These are phyloP conservation scores for Liriodendron chinense DNA, from an alignment of 164 flowering plant species.

Conservation along the genomic window DNA sequence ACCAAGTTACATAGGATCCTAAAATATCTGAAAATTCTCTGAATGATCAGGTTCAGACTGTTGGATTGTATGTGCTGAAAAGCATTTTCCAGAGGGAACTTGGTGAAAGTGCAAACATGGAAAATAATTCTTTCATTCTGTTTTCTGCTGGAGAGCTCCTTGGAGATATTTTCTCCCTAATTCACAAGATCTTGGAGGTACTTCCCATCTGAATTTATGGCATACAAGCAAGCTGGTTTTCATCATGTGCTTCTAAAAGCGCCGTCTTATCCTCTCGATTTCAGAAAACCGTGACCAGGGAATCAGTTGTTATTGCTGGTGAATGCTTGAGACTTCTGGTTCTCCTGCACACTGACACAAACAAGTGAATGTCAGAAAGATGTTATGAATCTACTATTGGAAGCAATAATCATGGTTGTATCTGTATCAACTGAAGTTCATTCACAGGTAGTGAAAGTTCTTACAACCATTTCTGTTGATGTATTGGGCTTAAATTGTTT, in stretches of 20 bases:
- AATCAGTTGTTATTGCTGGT: slow-evolving; percentile 47
- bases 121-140: slow-evolving; percentile 40
- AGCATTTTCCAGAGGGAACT: slow-evolving; percentile 48
- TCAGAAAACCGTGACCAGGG: slow-evolving; percentile 63
- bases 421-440: slow-evolving; percentile 38
- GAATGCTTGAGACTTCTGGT: slow-evolving; percentile 75
- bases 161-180: slow-evolving; percentile 41
- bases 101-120: slow-evolving; percentile 23
- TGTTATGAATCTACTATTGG: slow-evolving; percentile 62
- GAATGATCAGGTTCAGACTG: slow-evolving; percentile 59
- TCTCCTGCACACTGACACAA: slow-evolving; percentile 69
- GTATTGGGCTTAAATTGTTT: neutral
- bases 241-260: slow-evolving; percentile 7
- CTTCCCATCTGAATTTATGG: neutral
- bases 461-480: neutral
- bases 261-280: slow-evolving; percentile 9
- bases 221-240: neutral
- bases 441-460: slow-evolving; percentile 43
- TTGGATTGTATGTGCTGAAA: slow-evolving; percentile 73
- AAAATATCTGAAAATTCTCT: neutral
- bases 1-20: too few species aligned
- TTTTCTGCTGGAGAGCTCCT: slow-evolving; percentile 65
- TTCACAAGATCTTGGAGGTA: slow-evolving; percentile 56
- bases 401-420: slow-evolving; percentile 59
- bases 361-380: slow-evolving; percentile 48